Percentiles rank a stretch among this genome's conserved stretches.
Evolutionary conservation across 2,329 filamentous ascomycete species (phyloP).

Genomic region (Penicillium sp.): DNA sequence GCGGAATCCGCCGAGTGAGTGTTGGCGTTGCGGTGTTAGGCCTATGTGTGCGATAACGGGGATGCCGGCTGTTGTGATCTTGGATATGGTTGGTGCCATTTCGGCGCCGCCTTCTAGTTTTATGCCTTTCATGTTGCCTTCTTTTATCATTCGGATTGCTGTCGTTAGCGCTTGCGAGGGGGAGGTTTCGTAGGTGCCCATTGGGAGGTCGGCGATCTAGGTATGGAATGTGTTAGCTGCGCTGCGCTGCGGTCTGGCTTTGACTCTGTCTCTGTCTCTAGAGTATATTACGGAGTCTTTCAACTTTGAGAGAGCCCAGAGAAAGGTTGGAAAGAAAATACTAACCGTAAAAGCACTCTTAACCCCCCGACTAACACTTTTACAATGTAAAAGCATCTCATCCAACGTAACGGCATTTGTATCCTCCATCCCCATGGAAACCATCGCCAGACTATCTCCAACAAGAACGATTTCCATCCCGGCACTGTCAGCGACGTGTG

Average conservation of each 20-base stretch:
- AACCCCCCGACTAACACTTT: conserved; percentile 78
- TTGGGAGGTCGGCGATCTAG: conserved; percentile 89
- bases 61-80: conserved; percentile 81
- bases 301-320: too few species aligned
- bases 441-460: conserved; percentile 93
- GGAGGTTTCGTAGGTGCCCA: conserved; percentile 90
- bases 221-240: too few species aligned
- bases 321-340: background rate
- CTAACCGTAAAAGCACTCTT: conserved; percentile 76
- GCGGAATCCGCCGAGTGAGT: conserved; percentile 84
- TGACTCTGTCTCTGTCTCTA: too few species aligned
- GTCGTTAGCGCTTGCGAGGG: conserved; percentile 79
- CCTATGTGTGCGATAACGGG: conserved; percentile 91
- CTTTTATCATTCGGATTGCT: conserved; percentile 84
- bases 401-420: conserved; percentile 89
- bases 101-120: conserved; percentile 91
- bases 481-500: conserved; percentile 80
- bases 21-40: conserved; percentile 89
- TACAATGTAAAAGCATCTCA: conserved; percentile 92
- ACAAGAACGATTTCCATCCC: conserved; percentile 91
- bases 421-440: conserved; percentile 90
- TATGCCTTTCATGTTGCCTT: conserved; percentile 78
- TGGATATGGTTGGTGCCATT: conserved; percentile 78
- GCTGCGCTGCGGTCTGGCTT: too few species aligned
- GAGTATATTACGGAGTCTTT: too few species aligned